A percentile compares a stretch with the other conserved stretches of the same genome.
These are phyloP conservation scores for Ormosia semicastrata DNA, from an alignment of 306 rosid species.

Conservation along the genomic window DNA sequence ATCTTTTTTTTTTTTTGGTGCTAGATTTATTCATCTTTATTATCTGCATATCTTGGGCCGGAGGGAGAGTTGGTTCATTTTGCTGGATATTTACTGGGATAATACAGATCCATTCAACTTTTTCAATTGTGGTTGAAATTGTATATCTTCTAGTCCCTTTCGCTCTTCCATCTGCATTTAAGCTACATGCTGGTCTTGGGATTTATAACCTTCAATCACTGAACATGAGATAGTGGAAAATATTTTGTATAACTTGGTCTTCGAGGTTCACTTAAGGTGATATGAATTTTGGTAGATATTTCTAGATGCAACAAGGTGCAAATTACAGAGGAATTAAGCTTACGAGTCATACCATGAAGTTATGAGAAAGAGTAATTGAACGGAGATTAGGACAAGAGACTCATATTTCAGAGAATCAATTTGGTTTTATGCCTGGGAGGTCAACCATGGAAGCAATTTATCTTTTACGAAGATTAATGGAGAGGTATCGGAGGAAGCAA, in stretches of 20 bases:
- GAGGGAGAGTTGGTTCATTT: conserved; percentile 10
- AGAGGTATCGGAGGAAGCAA: too few species aligned
- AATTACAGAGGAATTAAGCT: too few species aligned
- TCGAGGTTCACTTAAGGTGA: not conserved
- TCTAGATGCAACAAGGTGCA: not conserved
- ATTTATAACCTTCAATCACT: not conserved
- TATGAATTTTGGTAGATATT: not conserved
- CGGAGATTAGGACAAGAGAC: too few species aligned
- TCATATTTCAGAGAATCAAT: too few species aligned
- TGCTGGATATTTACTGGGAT: not conserved
- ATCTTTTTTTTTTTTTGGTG: not conserved
- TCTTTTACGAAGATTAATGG: too few species aligned
- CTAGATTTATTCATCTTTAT: not conserved
- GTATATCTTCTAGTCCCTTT: not conserved
- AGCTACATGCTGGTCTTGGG: not conserved
- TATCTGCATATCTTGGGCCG: not conserved
- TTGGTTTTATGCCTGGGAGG: too few species aligned
- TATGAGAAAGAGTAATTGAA: too few species aligned
- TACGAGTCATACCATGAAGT: too few species aligned
- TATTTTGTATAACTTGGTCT: not conserved
- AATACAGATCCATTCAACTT: not conserved
- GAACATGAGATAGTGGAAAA: not conserved
- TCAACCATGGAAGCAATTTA: too few species aligned
- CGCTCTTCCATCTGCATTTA: not conserved
- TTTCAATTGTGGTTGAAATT: not conserved